Base-by-base conservation (phyloP, 2,329 filamentous ascomycete species). In the Epichloe gansuensis region DNA sequence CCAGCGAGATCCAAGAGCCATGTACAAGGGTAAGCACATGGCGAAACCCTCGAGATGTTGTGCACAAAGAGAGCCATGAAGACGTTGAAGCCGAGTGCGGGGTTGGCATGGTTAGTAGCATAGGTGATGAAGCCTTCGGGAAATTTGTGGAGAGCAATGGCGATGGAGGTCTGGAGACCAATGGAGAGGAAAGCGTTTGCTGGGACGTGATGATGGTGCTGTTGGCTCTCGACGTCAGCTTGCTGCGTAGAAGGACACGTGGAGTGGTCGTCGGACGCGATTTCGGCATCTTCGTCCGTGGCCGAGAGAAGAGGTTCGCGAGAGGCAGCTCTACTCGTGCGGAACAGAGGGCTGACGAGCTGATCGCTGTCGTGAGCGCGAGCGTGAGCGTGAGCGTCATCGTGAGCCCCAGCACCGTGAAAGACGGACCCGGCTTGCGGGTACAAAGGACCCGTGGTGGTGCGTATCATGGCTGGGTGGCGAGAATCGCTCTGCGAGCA, bases 1-100 rank as follows among this genome's bases (percentile, higher is more conserved):
- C 64, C 81, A 72, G 46, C 90, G 85, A 54, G 83, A 91, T 56
- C 85, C 80, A 35, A 96, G 80, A 1, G 93, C 93, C 62, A 98
- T 86, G 68, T 95, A 98, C 0, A 98, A 75, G 0, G 93, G 93
- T 0, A 98, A 72, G 0, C 90, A 89, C 78, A 98, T 86, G 56
- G 91, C 88, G 65, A 97, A 97, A 2, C 93, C 93, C 71, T 98
- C 93, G 89, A 91, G 62, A 98, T 95, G 71, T 97, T 98, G 76
- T 98, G 93, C 54, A 98, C 91, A 65, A 95, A 95, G 7, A 98
- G 78, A 0, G 93, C 91, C 67, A 97, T 80, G 71, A 98, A 98
- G 52, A 98, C 89, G 50, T 88, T 86, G 68, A 95, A 82, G 21
- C 93, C 93, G 0, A 98, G 80, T 0, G 79, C 75, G 0, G 93